phyloP scores from a whole-genome alignment of 169 alveolate species.

The Ichthyophthirius multifiliis region DNA sequence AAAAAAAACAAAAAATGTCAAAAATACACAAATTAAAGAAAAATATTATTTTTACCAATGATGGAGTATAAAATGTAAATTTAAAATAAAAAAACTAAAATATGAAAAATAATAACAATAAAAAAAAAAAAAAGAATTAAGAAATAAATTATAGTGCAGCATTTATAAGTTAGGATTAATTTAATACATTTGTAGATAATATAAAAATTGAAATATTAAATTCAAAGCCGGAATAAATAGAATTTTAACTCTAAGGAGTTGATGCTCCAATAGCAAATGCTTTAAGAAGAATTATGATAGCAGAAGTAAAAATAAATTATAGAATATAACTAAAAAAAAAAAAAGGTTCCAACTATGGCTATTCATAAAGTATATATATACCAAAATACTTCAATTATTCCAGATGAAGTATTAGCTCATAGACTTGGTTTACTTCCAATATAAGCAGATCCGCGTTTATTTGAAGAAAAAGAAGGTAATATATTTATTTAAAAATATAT shows the following conservation, averaged over 20 bases:
- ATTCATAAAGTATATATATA: constrained; percentile 73
- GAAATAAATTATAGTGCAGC: constrained; percentile 2
- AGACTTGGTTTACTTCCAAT: constrained; percentile 98
- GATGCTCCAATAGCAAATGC: constrained; percentile 86
- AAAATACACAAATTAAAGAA: background rate
- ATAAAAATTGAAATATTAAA: background rate
- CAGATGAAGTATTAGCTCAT: constrained; percentile 98
- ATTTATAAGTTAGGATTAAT: background rate
- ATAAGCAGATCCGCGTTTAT: constrained; percentile 91
- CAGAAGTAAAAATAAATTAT: constrained; percentile 54
- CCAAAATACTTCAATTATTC: constrained; percentile 90
- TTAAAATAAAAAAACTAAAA: background rate
- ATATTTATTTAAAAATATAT: too few species aligned
- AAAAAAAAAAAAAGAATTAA: background rate
- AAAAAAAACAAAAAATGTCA: too few species aligned
- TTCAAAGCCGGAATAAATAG: background rate
- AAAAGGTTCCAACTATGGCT: constrained; percentile 78
- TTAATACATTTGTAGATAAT: background rate
- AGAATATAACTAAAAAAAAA: background rate
- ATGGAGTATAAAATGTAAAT: background rate
- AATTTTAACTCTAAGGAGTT: constrained; percentile 17
- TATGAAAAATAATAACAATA: background rate
- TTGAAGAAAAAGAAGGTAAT: constrained; percentile 79
- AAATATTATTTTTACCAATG: background rate
- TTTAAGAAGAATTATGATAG: constrained; percentile 76